Conservation (phyloP, 768 basidiomycete species). For the Podaxis carcinomalis region DNA sequence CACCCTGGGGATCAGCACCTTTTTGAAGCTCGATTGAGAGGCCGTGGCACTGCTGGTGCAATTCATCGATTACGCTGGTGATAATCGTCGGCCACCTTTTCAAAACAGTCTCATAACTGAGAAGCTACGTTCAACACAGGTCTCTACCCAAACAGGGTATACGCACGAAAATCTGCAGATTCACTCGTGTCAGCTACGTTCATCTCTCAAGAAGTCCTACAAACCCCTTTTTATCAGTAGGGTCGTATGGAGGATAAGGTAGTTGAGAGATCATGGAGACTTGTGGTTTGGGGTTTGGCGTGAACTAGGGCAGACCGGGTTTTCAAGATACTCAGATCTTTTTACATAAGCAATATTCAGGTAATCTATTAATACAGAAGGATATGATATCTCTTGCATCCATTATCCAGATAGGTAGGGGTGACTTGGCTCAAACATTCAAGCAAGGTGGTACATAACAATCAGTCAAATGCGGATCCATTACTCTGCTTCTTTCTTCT, state of each 20-base stretch:
- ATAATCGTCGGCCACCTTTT: conserved; percentile 84
- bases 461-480: background rate
- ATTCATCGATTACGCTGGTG: conserved; percentile 71
- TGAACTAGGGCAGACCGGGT: background rate
- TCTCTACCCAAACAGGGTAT: background rate
- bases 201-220: conserved; percentile 15
- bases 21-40: conserved; percentile 39
- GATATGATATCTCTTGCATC: background rate
- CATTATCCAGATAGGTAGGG: background rate
- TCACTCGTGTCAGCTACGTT: conserved; percentile 46
- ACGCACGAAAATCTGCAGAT: background rate
- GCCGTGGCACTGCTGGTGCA: conserved; percentile 67
- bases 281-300: background rate
- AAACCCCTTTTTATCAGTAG: conserved; percentile 61
- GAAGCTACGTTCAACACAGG: background rate
- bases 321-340: background rate
- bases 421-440: background rate
- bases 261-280: conserved; percentile 24
- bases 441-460: background rate
- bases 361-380: background rate
- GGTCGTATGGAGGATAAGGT: conserved; percentile 70
- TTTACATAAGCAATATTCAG: conserved; percentile 4
- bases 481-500: conserved; percentile 10
- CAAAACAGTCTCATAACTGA: conserved; percentile 73
- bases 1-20: conserved; percentile 17